Percentiles rank a stretch among this genome's conserved stretches.
Conservation (phyloP, 2,329 filamentous ascomycete species). For the Colletotrichum sp. region DNA sequence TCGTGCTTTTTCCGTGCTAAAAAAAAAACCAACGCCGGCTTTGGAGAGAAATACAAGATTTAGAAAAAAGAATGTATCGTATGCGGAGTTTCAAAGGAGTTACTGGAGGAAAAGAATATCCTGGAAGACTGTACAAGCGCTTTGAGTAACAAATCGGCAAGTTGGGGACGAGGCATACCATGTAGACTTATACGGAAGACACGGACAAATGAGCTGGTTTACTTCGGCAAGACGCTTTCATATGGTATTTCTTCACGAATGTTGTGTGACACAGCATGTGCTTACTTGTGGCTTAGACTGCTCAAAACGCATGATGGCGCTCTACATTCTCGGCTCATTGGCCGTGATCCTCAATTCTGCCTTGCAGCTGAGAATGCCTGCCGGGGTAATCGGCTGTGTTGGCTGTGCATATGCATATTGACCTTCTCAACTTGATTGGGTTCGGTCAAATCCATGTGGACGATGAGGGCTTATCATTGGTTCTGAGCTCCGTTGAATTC, state of each 20-base stretch:
- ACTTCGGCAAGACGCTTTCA: not conserved
- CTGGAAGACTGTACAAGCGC: too few species aligned
- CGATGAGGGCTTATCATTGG: not conserved
- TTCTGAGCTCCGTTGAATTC: not conserved
- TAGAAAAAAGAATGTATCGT: too few species aligned
- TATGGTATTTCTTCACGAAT: not conserved
- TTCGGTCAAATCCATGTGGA: not conserved
- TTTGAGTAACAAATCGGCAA: too few species aligned
- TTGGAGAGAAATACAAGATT: too few species aligned
- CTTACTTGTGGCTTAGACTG: not conserved
- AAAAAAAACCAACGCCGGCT: too few species aligned
- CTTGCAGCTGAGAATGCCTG: not conserved
- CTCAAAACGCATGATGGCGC: not conserved
- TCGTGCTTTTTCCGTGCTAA: too few species aligned
- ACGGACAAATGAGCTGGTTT: not conserved
- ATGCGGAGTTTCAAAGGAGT: too few species aligned
- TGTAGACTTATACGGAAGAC: not conserved
- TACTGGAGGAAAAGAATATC: too few species aligned
- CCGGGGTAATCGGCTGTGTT: not conserved
- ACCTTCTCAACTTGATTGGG: not conserved
- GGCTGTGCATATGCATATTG: not conserved
- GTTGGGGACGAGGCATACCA: too few species aligned
- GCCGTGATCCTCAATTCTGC: fast-evolving
- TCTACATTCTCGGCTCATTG: not conserved
- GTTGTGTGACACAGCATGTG: not conserved